Evolutionary conservation across 78 protist genomes (phyloP), one percentile per base, ranked within the genome.

Genomic region (Cavenderia fasciculata): DNA sequence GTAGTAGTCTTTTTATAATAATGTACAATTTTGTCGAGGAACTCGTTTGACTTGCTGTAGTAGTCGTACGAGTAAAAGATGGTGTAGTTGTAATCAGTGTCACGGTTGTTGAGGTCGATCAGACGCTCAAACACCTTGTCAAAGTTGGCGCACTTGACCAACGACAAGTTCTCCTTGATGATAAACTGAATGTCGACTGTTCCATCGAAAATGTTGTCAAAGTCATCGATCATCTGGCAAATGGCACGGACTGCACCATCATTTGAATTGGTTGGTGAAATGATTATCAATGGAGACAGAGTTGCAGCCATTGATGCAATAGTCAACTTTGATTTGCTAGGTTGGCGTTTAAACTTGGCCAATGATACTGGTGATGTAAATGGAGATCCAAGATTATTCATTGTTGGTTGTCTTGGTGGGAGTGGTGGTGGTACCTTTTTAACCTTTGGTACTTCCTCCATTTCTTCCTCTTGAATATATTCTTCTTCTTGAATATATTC

Each of bases 51-150:
- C 18, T 44, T 68, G 14, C 65, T 62, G 62, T 82, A 82, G 65
- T 82, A 82, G 46, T 82, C 90, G 51, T 68, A 82, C 14, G 90
- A 68, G 40, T 82, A 59, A 71, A 82, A 82, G 51, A 82, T 44
- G 31, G 90, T 82, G 63, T 82, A 82, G 65, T 68, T 82, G 56
- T 82, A 82, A 51, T 82, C 90, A 23, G 76, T 63, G 61, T 82
- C 90, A 19, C 57, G 56, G 46, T 51, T 47, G 0, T 47, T 47
- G 27, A 68, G 43, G 29, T 82, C 90, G 31, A 82, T 51, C 36
- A 82, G 40, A 38, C 73, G 72, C 27, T 82, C 90, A 2, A 82
- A 36, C 10, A 82, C 21, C 34, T 72, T 52, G 27, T 82, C 90
- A 82, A 69, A 68, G 4, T 76, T 18, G 10, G 78, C 90, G 14